Percentiles rank a stretch among this genome's conserved stretches.
These are phyloP conservation scores for Straminergon stramineum DNA, from an alignment of 225 moss, liverwort and hornwort genomes.

Conservation along the genomic window DNA sequence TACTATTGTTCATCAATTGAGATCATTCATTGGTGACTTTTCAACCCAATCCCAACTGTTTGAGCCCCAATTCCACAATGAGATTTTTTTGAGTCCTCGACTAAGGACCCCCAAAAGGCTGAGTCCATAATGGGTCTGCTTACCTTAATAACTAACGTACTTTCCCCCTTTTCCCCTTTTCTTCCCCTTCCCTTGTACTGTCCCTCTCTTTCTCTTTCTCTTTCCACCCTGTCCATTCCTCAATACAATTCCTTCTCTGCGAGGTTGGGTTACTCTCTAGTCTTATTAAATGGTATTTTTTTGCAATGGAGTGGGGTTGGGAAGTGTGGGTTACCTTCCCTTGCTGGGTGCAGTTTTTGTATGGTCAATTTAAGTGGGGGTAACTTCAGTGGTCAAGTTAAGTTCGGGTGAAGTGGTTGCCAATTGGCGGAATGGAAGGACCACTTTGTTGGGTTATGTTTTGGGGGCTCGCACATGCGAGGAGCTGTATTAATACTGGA, in stretches of 20 bases:
- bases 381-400: neutral
- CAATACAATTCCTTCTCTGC: neutral
- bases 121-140: neutral
- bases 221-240: too few species aligned
- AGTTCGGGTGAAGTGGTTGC: neutral
- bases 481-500: neutral
- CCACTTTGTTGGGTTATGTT: neutral
- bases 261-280: neutral
- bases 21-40: neutral
- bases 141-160: too few species aligned
- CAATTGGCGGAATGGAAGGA: neutral
- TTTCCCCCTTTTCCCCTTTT: neutral
- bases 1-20: neutral
- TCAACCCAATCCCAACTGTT: too few species aligned
- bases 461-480: slow-evolving; percentile 12
- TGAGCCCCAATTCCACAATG: neutral
- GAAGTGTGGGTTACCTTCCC: neutral
- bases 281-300: neutral
- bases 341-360: neutral
- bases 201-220: neutral
- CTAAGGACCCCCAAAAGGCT: too few species aligned
- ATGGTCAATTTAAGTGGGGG: neutral
- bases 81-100: neutral
- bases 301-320: neutral
- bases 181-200: too few species aligned